These are phyloP conservation scores for Xylariaceae sp. DNA, from an alignment of 2,329 filamentous ascomycete genomes.

Conservation along the genomic window DNA sequence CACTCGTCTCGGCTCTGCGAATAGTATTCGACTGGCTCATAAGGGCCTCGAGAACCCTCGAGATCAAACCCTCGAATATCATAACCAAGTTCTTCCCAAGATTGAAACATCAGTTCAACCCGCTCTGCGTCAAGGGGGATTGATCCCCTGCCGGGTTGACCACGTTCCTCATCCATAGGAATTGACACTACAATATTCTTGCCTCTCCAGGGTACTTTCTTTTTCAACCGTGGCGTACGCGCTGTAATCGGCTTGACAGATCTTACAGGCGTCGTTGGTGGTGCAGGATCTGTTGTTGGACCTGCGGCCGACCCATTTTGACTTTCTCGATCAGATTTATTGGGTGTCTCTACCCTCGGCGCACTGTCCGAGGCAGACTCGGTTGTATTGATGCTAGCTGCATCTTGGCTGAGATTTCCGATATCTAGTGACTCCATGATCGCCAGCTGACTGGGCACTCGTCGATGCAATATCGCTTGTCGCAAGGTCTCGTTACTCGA, in stretches of 20 bases:
- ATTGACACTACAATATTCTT: conserved; percentile 70
- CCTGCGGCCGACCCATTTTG: conserved; percentile 23
- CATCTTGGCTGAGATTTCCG: conserved; percentile 21
- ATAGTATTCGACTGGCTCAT: conserved; percentile 32
- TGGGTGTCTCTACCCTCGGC: conserved; percentile 28
- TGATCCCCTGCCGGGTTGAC: conserved; percentile 49
- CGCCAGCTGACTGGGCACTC: conserved; percentile 10
- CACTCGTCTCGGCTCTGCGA: conserved; percentile 66
- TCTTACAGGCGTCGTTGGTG: conserved; percentile 24
- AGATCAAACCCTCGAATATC: conserved; percentile 65
- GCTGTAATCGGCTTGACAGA: conserved; percentile 34
- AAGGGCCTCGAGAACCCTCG: conserved; percentile 35
- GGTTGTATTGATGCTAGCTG: conserved; percentile 22
- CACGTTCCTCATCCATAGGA: conserved; percentile 63
- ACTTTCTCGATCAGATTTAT: conserved; percentile 26
- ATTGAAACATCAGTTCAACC: conserved; percentile 56
- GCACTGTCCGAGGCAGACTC: conserved; percentile 23
- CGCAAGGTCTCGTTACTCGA: conserved; percentile 56
- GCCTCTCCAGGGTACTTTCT: conserved; percentile 70
- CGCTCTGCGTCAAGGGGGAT: conserved; percentile 52
- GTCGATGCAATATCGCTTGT: conserved; percentile 30
- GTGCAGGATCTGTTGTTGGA: conserved; percentile 12
- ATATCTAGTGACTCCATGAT: conserved; percentile 24
- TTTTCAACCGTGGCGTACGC: conserved; percentile 57
- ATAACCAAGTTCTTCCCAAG: conserved; percentile 68